phyloP scores from a whole-genome alignment of 495 filamentous ascomycete species.

The Aspergillus nidulans region DNA sequence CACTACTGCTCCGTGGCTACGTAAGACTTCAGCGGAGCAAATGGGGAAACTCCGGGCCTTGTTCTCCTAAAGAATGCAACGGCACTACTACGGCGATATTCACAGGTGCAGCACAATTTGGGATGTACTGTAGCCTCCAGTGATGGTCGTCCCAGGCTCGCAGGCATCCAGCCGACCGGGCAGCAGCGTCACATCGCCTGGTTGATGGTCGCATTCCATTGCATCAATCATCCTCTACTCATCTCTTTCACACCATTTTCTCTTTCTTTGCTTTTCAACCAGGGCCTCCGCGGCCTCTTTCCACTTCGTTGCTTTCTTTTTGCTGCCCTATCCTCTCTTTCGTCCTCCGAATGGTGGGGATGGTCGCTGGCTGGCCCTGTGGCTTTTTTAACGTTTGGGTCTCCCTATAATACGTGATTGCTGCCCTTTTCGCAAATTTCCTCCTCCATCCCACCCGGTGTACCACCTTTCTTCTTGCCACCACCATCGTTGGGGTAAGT shows the following conservation, averaged over 20 bases:
- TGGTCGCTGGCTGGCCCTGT: slow-evolving; percentile 20
- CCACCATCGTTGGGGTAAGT: not conserved
- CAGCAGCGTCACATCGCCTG: slow-evolving; percentile 30
- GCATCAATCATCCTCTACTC: slow-evolving; percentile 10
- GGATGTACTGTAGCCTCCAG: not conserved
- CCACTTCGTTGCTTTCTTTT: slow-evolving; percentile 10
- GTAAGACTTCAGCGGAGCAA: slow-evolving; percentile 1
- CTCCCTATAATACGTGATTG: slow-evolving; percentile 17
- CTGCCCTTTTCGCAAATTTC: slow-evolving; percentile 5
- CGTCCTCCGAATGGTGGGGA: slow-evolving; percentile 15
- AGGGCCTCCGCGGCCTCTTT: slow-evolving; percentile 4
- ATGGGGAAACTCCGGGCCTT: slow-evolving; percentile 11
- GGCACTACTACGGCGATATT: not conserved
- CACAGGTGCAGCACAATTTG: slow-evolving; percentile 1
- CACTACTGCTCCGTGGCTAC: not conserved
- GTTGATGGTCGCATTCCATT: slow-evolving; percentile 26
- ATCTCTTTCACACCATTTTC: slow-evolving; percentile 5
- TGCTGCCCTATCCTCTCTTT: slow-evolving; percentile 12
- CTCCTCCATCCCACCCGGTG: slow-evolving; percentile 3
- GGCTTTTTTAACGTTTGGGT: slow-evolving; percentile 7
- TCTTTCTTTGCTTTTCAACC: not conserved
- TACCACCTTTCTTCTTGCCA: slow-evolving; percentile 1
- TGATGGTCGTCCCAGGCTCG: slow-evolving; percentile 8
- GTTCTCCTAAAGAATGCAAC: not conserved
- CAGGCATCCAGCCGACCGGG: slow-evolving; percentile 13